Evolutionary conservation across 805 yeast species (phyloP), one percentile per base, ranked within the genome.

Genomic region (Saccharomycopsis schoenii): DNA sequence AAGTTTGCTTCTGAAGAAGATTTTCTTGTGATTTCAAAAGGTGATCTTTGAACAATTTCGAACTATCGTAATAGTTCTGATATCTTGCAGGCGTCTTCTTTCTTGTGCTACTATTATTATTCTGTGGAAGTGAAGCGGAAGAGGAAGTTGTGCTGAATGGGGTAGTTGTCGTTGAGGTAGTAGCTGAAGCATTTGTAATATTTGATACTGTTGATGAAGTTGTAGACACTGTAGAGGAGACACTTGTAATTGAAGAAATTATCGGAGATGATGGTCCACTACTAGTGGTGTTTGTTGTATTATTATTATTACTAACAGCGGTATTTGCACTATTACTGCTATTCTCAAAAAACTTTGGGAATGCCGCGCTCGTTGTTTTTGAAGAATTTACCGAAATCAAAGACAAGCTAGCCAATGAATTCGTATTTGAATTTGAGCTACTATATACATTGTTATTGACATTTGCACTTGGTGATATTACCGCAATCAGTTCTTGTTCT

Each of bases 21-120:
- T 59, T 55, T 11, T 43, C 41, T 40, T 55, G 55, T 4, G 40
- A 36, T 34, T 24, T 56, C 54, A 67, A 61, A 62, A 80, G 67
- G 0, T 82, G 81, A 67, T 72, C 76, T 1, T 79, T 73, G n/a
- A 79, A 70, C 47, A 75, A 70, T 57, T 69, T 70, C 8, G 79
- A 75, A 64, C 76, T 79, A 62, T 78, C 79, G 63, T 80, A 78
- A 67, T 78, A 77, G 12, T 74, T 73, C 67, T 80, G 81, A 63
- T 79, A 80, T 57, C 82, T 69, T 36, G 82, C 82, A 58, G 76
- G 73, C 17, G 81, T 81, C 40, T 71, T 68, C 54, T 68, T 69
- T 36, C 65, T 50, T 50, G n/a, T 25, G 21, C 21, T 9, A 17
- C 11, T 11, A 21, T 24, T 24, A 12, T 47, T 47, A 21, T 47